Conservation (phyloP, 345 rosid species). For the Corchorus capsularis region DNA sequence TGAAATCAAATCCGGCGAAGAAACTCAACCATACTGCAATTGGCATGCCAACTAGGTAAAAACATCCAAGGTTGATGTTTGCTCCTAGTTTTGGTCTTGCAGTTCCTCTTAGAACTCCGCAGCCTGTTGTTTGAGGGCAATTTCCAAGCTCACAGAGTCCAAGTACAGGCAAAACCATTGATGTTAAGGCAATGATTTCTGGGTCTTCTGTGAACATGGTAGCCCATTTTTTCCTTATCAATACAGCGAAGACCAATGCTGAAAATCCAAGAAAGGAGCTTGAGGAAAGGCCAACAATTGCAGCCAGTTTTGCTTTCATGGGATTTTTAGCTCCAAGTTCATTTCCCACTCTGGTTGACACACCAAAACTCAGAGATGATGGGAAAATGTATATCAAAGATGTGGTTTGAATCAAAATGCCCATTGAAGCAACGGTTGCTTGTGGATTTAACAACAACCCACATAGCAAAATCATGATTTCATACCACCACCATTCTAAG, state of each 20-base stretch:
- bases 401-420: conserved; percentile 86
- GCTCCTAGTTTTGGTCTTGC: conserved; percentile 88
- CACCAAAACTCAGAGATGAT: conserved; percentile 73
- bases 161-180: conserved; percentile 70
- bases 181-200: conserved; percentile 64
- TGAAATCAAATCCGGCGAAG: conserved; percentile 57
- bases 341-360: conserved; percentile 81
- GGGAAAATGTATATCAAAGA: conserved; percentile 86
- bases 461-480: conserved; percentile 81
- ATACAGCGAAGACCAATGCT: conserved; percentile 50
- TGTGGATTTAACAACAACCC: conserved; percentile 68
- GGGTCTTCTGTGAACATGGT: conserved; percentile 63
- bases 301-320: conserved; percentile 57
- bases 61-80: conserved; percentile 78
- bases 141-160: conserved; percentile 91
- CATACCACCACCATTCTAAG: conserved; percentile 99
- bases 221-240: conserved; percentile 72
- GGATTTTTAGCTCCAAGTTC: conserved; percentile 73
- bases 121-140: conserved; percentile 84
- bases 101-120: conserved; percentile 83
- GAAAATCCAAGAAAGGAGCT: conserved; percentile 61
- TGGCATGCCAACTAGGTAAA: conserved; percentile 82
- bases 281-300: conserved; percentile 50
- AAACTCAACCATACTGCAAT: conserved; percentile 76
- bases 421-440: conserved; percentile 89